Base-by-base conservation (phyloP, 2,329 filamentous ascomycete species). In the Colletotrichum zoysiae region DNA sequence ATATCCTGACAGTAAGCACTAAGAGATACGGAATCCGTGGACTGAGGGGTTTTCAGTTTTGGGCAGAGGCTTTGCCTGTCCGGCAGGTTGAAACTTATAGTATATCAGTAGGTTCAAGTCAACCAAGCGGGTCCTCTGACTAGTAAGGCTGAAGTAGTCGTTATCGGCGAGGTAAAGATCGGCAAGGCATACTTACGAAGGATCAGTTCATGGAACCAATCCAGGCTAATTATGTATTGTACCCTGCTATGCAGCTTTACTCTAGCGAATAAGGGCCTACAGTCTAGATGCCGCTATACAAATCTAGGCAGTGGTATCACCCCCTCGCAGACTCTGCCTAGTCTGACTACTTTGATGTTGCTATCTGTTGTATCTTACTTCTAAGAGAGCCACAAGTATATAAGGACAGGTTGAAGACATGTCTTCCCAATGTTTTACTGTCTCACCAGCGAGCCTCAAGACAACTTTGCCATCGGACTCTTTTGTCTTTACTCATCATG, bases 401-500 rank as follows among this genome's bases (percentile, higher is more conserved):
- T 33, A 55, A 20, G 8, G 6, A 12, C 8, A 18, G 26, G 30
- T 12, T 11, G 16, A n/a, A 11, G 3, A 35, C 51, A 2, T 20
- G 6, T 1, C 8, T 33, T 20, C 26, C 5, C 26, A 30, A 20
- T n/a, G 14, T 2, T 30, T 2, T 35, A 20, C 16, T 20, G 9
- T 35, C 30, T 20, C 30, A 20, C 16, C 30, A 55, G 51, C 7
- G 35, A 55, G 51, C 18, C 14, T n/a, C 8, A 8, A 8, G 7
- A 50, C n/a, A 26, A 16, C 12, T 14, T 14, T 14, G 2, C 11
- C 26, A 12, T 1, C 1, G 16, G n/a, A 50, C 48, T 50, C 48
- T 20, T 9, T 18, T 35, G 30, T 8, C 18, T 7, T 55, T 18
- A 2, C n/a, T 60, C 42, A 51, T 23, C 8, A 74, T 72, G 56